These are phyloP conservation scores for Crotalaria pallida DNA, from an alignment of 306 rosid genomes.

Conservation along the genomic window DNA sequence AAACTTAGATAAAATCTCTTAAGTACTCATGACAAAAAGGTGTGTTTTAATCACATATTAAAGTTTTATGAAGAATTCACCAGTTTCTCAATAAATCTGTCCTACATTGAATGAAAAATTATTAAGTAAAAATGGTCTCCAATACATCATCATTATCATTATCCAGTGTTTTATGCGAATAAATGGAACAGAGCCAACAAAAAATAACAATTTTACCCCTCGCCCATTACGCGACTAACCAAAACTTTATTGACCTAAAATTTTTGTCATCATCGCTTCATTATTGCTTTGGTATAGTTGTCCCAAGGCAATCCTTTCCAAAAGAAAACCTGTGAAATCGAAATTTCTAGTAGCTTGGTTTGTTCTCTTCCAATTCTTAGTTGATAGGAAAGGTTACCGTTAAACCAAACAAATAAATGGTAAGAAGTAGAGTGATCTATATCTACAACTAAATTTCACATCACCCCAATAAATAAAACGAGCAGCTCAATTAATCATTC, in stretches of 20 bases:
- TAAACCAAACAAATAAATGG: neutral
- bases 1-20: too few relatives aligned
- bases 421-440: neutral
- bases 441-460: neutral
- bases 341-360: neutral
- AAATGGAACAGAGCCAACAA: neutral
- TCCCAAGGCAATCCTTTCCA: neutral
- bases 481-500: neutral
- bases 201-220: neutral
- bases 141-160: too few relatives aligned
- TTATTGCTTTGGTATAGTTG: too few relatives aligned
- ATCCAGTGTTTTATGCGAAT: neutral
- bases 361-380: neutral
- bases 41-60: too few relatives aligned
- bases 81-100: too few relatives aligned
- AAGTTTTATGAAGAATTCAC: too few relatives aligned
- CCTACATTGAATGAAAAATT: too few relatives aligned
- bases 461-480: neutral
- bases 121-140: too few relatives aligned
- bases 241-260: slow-evolving; percentile 2
- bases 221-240: neutral
- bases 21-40: too few relatives aligned
- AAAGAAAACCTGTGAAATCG: neutral
- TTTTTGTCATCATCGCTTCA: neutral
- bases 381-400: neutral